phyloP scores from a whole-genome alignment of 2,329 filamentous ascomycete genomes.

The Exophiala lecanii-corni region DNA sequence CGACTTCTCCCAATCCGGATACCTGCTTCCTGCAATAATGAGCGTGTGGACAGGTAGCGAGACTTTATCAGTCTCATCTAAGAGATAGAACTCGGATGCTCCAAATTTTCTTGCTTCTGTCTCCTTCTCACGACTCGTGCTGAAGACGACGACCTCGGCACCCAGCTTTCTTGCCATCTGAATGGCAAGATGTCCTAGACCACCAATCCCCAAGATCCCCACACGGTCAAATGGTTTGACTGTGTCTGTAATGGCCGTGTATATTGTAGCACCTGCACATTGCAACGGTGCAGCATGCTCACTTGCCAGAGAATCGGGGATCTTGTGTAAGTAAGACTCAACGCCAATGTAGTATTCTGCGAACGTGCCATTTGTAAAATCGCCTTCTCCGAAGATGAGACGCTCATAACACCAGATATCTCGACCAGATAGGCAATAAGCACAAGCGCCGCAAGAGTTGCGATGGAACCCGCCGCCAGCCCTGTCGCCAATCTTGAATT shows the following conservation, averaged over 20 bases:
- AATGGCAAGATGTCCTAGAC: conserved; percentile 70
- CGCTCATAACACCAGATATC: not conserved
- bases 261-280: not conserved
- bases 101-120: not conserved
- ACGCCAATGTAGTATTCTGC: too few relatives aligned
- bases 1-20: not conserved
- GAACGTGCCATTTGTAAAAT: not conserved
- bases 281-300: not conserved
- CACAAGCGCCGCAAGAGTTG: not conserved
- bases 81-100: not conserved
- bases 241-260: conserved; percentile 4
- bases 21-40: not conserved
- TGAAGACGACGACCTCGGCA: conserved; percentile 58
- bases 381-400: not conserved
- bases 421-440: not conserved
- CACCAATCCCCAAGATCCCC: conserved; percentile 70
- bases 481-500: not conserved
- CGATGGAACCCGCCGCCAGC: not conserved
- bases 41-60: too few relatives aligned
- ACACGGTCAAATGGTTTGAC: conserved; percentile 49
- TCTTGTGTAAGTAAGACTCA: not conserved
- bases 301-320: not conserved
- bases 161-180: conserved; percentile 73
- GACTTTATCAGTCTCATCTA: too few relatives aligned
- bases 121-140: conserved; percentile 29